phyloP scores from a whole-genome alignment of 352 stramenopile genomes.

The Phytopythium helicoides region DNA sequence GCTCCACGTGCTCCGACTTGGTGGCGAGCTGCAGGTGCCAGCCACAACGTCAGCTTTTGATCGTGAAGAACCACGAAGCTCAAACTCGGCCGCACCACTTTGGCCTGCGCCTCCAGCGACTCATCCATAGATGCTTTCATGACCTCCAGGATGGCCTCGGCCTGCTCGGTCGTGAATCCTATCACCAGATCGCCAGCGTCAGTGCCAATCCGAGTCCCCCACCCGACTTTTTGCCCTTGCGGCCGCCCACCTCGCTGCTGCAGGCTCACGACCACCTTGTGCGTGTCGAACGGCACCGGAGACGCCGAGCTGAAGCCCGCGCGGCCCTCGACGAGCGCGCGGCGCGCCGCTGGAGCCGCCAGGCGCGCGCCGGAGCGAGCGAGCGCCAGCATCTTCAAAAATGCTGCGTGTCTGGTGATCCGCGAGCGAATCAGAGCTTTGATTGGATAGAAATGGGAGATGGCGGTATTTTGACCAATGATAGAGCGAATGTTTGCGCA shows the following conservation, averaged over 20 bases:
- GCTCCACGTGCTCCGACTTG: slow-evolving; percentile 84
- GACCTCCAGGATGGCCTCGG: slow-evolving; percentile 77
- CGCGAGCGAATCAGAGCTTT: not conserved
- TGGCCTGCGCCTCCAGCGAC: slow-evolving; percentile 65
- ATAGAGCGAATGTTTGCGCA: slow-evolving; percentile 1
- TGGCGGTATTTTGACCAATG: not conserved
- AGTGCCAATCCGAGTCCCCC: too few species aligned
- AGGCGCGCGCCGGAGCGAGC: not conserved
- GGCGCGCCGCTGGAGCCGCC: not conserved
- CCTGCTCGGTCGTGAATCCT: slow-evolving; percentile 70
- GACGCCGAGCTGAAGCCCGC: slow-evolving; percentile 5
- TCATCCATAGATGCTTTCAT: slow-evolving; percentile 84
- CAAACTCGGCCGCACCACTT: slow-evolving; percentile 13
- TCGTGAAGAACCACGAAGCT: too few species aligned
- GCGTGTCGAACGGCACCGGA: slow-evolving; percentile 36
- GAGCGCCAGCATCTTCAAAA: slow-evolving; percentile 3
- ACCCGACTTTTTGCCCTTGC: not conserved
- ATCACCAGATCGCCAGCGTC: too few species aligned
- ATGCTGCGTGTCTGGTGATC: not conserved
- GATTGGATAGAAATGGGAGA: slow-evolving; percentile 4
- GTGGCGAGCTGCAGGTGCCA: slow-evolving; percentile 58
- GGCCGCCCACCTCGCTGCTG: slow-evolving; percentile 63
- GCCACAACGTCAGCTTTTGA: not conserved
- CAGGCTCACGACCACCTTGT: slow-evolving; percentile 75
- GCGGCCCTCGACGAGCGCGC: not conserved